Base-by-base conservation (phyloP, 257 asterid genomes). In the Jaltomata sinuosa region DNA sequence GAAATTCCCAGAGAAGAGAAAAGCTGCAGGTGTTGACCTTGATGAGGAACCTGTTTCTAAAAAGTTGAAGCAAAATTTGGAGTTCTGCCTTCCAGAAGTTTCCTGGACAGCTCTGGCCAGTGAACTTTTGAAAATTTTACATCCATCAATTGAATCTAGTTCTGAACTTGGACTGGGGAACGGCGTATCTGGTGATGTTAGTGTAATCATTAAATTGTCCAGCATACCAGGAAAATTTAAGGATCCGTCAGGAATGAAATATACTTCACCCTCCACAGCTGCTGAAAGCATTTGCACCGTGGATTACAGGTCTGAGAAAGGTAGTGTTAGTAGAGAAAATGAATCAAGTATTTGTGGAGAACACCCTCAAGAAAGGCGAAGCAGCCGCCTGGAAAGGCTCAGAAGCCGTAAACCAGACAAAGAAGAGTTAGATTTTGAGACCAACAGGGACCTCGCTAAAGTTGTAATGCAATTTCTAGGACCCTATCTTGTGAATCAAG, bases 341-440 rank as follows among this genome's bases (percentile, higher is more conserved):
- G 97, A 92, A 86, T 92, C 88, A 85, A 69, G 68, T 87, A 49
- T 82, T 42, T 88, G 79, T 67, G 98, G 92, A 72, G 98, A 96
- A 85, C 99, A 94, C 86, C 98, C 94, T 90, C 99, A 93, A 90
- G 99, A 94, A 94, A 93, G 99, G 90, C 89, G 99, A 84, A 96
- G 99, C 85, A 96, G 92, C 87, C 98, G 99, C 38, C 95, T 94
- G 82, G 97, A 93, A 89, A 89, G 98, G 92, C 98, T 91, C 79
- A 90, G 96, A 89, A 93, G 94, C 88, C 99, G 98, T 84, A 96
- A 94, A 90, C 97, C 97, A 45, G 98, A 92, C 57, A 96, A 92
- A 91, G 99, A 94, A 84, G 98, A 93, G 78, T 83, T 93, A 49
- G 94, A 91, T 47, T 89, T 90, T 88, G 87, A 91, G 27, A 69